Base-by-base conservation (phyloP, 257 asterid genomes). In the Striga asiatica region DNA sequence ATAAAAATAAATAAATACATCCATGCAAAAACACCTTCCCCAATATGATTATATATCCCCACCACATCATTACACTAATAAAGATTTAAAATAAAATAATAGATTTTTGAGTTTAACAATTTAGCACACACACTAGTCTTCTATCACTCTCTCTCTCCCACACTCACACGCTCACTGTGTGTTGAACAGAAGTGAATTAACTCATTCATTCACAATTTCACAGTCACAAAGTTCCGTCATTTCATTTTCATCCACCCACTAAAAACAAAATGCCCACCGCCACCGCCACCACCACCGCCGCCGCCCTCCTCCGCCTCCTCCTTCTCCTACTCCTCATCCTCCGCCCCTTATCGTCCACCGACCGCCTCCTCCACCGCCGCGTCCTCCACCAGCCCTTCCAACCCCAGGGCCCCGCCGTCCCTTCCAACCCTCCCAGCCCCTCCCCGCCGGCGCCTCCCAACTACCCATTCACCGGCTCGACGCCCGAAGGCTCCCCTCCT, bases 311-410 rank as follows among this genome's bases (percentile, higher is more conserved):
- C 62, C 61, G 2, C 47, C 52, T 63, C 81, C 56, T 66, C 22
- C 53, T 46, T 62, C 52, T 17, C 47, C 4, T 68, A 3, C 31
- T 43, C 71, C 47, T 22, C 48, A 28, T 58, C 56, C 43, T 56
- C 60, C 70, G 51, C 66, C 66, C 71, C 62, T 54, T 61, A 37
- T 60, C 53, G 54, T 61, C 49, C 72, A 48, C 35, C 35, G 10
- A 48, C 54, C 43, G 12, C 43, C 54, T 45, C 58, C n/a, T n/a
- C n/a, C 60, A 39, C 75, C 95, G 95, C 75, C 92, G 88, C 66
- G 64, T 77, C 35, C 92, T 84, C 61, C 95, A 84, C 73, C 88
- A 84, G 29, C 88, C 92, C 21, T 71, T 84, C 57, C 64, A 62
- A 13, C 83, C 88, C 0, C 55, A 39, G 6, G 81, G 64, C 28